Percentiles rank a stretch among this genome's conserved stretches.
Conservation (phyloP, 2,329 filamentous ascomycete species). For the Cercospora janseana region DNA sequence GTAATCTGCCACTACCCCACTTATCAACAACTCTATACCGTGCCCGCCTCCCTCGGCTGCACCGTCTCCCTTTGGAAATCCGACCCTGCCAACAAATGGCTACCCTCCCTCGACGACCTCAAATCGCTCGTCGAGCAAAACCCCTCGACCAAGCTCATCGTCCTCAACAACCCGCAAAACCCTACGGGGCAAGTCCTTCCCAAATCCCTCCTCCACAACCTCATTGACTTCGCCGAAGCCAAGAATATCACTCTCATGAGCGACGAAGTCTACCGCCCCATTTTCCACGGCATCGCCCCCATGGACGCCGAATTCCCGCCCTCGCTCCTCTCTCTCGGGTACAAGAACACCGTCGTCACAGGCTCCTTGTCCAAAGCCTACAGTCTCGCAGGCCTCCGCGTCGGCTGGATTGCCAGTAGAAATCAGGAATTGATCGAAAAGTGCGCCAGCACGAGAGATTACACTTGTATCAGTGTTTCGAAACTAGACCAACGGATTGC, state of each 20-base stretch:
- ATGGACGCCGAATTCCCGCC: conserved; percentile 58
- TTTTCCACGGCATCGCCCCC: conserved; percentile 69
- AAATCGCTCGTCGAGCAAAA: conserved; percentile 63
- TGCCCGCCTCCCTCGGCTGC: conserved; percentile 72
- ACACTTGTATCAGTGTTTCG: conserved; percentile 84
- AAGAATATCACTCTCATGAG: conserved; percentile 66
- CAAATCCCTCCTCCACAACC: conserved; percentile 56
- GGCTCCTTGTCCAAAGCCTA: conserved; percentile 86
- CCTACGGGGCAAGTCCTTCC: conserved; percentile 72
- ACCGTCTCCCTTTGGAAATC: conserved; percentile 76
- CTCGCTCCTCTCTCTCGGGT: conserved; percentile 69
- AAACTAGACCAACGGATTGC: conserved; percentile 77
- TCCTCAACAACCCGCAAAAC: conserved; percentile 77
- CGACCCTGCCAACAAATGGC: conserved; percentile 61
- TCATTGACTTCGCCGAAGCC: conserved; percentile 63
- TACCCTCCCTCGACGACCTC: conserved; percentile 66
- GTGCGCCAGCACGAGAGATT: conserved; percentile 67
- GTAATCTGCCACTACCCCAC: conserved; percentile 84
- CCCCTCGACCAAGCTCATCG: conserved; percentile 63
- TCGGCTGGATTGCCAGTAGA: conserved; percentile 78
- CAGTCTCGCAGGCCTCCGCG: conserved; percentile 73
- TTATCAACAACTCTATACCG: conserved; percentile 78
- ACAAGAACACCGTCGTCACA: conserved; percentile 68
- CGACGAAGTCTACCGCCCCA: conserved; percentile 80
- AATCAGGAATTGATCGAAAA: conserved; percentile 61